Conservation (phyloP, 2,329 filamentous ascomycete genomes). For the Escovopsis sp. region DNA sequence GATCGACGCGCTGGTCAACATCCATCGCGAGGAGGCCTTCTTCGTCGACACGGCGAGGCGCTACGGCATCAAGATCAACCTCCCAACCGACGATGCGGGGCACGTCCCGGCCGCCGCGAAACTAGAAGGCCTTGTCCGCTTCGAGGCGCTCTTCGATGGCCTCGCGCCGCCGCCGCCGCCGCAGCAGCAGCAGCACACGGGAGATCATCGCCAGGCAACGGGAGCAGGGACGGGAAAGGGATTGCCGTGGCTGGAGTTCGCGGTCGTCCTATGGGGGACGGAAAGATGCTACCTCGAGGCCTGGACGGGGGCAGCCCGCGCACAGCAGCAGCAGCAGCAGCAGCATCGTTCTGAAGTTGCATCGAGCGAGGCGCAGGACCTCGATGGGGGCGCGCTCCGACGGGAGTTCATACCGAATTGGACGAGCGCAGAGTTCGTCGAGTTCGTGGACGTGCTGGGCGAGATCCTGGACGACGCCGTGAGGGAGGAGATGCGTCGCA, state of each 20-base stretch:
- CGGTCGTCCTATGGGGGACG: slow-evolving; percentile 64
- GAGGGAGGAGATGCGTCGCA: slow-evolving; percentile 19
- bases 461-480: slow-evolving; percentile 40
- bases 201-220: too few species aligned
- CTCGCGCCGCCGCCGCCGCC: slow-evolving; percentile 26
- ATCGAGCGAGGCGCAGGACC: slow-evolving; percentile 25
- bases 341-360: too few species aligned
- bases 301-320: slow-evolving; percentile 35
- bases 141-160: slow-evolving; percentile 36
- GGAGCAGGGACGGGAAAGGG: slow-evolving; percentile 1
- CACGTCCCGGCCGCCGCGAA: slow-evolving; percentile 17
- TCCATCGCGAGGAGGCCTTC: slow-evolving; percentile 51
- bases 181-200: too few species aligned
- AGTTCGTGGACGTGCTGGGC: slow-evolving; percentile 42
- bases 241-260: slow-evolving; percentile 46
- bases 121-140: slow-evolving; percentile 24
- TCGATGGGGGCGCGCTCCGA: slow-evolving; percentile 49
- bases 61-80: slow-evolving; percentile 40
- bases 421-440: slow-evolving; percentile 45
- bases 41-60: slow-evolving; percentile 49
- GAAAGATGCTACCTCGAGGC: slow-evolving; percentile 50
- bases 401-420: slow-evolving; percentile 55
- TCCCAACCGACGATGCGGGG: slow-evolving; percentile 11
- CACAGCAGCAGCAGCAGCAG: background rate
- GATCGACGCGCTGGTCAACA: slow-evolving; percentile 49